A percentile compares a stretch with the other conserved stretches of the same genome.
Evolutionary conservation across 1,139 yeast species (phyloP).

Genomic region (Magnusiomyces fungicola): DNA sequence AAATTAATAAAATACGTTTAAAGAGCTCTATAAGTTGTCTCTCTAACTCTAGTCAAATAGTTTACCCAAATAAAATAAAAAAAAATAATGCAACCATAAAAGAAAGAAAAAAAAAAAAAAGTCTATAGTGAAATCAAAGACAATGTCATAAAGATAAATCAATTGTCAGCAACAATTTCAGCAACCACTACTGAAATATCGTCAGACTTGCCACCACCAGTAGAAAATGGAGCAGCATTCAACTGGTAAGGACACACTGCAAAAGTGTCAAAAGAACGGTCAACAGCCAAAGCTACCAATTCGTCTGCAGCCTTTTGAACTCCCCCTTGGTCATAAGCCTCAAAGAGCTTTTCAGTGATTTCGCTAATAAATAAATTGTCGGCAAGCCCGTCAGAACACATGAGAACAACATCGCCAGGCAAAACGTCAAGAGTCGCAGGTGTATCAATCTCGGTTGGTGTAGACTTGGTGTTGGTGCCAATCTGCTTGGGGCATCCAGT

Average conservation of each 20-base stretch:
- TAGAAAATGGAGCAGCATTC: conserved; percentile 6
- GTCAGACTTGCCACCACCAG: conserved; percentile 19
- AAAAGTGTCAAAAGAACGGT: conserved; percentile 18
- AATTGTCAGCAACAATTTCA: conserved; percentile 7
- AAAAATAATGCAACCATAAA: too few relatives aligned
- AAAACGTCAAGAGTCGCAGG: conserved; percentile 29
- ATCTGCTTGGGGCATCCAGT: conserved; percentile 11
- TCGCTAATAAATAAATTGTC: conserved; percentile 74
- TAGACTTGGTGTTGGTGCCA: conserved; percentile 9
- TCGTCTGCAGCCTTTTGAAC: conserved; percentile 15
- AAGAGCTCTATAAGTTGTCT: too few relatives aligned
- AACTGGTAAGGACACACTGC: conserved; percentile 20
- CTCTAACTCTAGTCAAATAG: too few relatives aligned
- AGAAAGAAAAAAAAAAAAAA: too few relatives aligned
- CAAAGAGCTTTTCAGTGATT: conserved; percentile 47
- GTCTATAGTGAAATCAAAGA: too few relatives aligned
- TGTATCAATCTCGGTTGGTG: conserved; percentile 2
- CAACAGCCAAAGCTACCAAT: conserved; percentile 15
- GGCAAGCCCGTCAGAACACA: conserved; percentile 91
- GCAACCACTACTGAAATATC: conserved; percentile 18
- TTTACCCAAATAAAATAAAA: too few relatives aligned
- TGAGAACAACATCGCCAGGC: conserved; percentile 65
- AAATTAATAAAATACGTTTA: too few relatives aligned
- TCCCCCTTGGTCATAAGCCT: conserved; percentile 23
- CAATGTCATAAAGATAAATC: too few relatives aligned